A percentile compares a stretch with the other conserved stretches of the same genome.
Evolutionary conservation across 441 rosid species (phyloP).

Genomic region (Populus hybrid): DNA sequence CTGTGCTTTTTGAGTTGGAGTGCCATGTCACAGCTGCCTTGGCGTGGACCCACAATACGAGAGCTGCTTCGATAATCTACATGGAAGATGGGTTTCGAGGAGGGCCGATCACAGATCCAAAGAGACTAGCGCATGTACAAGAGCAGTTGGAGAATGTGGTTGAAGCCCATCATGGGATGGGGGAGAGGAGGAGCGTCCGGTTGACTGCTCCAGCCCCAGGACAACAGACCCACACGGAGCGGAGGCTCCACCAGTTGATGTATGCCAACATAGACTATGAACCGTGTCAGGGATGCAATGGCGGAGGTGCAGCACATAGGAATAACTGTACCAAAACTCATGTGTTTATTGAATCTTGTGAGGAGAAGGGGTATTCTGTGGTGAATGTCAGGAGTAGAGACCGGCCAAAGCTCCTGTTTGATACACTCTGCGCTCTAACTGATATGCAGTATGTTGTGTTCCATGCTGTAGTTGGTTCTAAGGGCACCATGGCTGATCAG

Average conservation of each 20-base stretch:
- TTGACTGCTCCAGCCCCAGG: constrained; percentile 46
- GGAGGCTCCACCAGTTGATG: constrained; percentile 90
- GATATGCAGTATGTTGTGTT: constrained; percentile 80
- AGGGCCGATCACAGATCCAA: constrained; percentile 50
- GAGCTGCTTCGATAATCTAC: constrained; percentile 65
- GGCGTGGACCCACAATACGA: constrained; percentile 83
- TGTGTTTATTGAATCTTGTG: constrained; percentile 64
- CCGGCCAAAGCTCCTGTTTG: constrained; percentile 76
- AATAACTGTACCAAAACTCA: constrained; percentile 55
- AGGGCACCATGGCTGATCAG: constrained; percentile 66
- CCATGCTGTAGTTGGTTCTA: constrained; percentile 76
- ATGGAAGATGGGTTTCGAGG: constrained; percentile 57
- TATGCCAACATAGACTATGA: constrained; percentile 55
- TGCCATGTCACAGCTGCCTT: constrained; percentile 69
- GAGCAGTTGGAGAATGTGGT: constrained; percentile 57
- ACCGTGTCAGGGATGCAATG: constrained; percentile 52
- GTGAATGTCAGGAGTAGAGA: constrained; percentile 65
- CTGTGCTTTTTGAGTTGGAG: constrained; percentile 54
- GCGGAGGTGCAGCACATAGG: constrained; percentile 29
- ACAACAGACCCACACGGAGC: constrained; percentile 61
- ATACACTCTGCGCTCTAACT: constrained; percentile 72
- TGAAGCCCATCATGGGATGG: constrained; percentile 58
- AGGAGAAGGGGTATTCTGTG: constrained; percentile 70
- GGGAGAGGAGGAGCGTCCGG: constrained; percentile 55
- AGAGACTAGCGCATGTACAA: constrained; percentile 44